Base-by-base conservation (phyloP, 352 stramenopile species). In the Peronosclerospora sorghi region DNA sequence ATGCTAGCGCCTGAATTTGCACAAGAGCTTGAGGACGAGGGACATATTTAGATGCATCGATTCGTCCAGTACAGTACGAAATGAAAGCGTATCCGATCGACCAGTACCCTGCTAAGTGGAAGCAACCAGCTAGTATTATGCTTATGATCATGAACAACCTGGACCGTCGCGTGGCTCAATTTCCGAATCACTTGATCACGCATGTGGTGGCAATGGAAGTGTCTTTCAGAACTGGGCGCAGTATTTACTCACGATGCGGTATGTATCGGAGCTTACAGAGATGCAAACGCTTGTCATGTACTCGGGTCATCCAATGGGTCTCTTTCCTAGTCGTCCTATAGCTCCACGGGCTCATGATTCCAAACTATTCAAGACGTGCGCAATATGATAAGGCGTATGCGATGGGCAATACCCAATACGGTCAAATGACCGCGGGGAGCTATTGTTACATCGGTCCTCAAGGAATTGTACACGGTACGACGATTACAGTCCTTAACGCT, bases 91-190 rank as follows among this genome's bases (percentile, higher is more conserved):
- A 92, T 64, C 72, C 79, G 32, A 79, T 95, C 44, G 57, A 75
- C 3, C 48, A 42, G 51, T 94, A 93, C 62, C 78, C 80, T 1
- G 68, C 72, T 19, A 60, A 73, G 37, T 86, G 69, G 61, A 71
- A 69, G 36, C 73, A 88, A 34, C 77, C 79, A 10, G 79, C 78
- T 10, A 74, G 73, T 14, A 88, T 95, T 37, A 80, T 86, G 68
- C 73, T 94, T 51, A 94, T 94, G 81, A 89, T 94, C 62, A 92
- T 91, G 74, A 94, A 94, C 70, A 94, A 95, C 60, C 55, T 95
- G 15, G 81, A 94, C 53, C 73, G 55, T 18, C 62, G 68, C 8
- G 79, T 94, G n/a, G 83, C 83, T 14, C 81, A 95, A 54, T 92
- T 93, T 48, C 83, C 83, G 19, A 58, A 89, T 50, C 67, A 95